Conservation (phyloP, 257 asterid genomes). For the Nemophila menziesii region DNA sequence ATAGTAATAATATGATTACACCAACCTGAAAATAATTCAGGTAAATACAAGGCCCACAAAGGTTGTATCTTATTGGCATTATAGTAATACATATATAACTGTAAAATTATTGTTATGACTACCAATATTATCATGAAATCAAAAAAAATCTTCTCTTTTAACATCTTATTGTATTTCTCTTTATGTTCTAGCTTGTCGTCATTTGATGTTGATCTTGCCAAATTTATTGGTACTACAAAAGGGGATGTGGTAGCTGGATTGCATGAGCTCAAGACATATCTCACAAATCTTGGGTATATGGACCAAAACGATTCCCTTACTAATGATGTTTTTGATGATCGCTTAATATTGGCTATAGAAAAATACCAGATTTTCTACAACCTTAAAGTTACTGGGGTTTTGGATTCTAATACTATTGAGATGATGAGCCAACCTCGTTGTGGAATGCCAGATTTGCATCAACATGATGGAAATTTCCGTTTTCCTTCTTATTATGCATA, state of each 20-base stretch:
- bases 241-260: not conserved
- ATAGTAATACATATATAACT: no score
- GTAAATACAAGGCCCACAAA: no score
- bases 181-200: no score
- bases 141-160: no score
- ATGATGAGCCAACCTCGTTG: constrained; percentile 14
- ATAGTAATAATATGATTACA: no score
- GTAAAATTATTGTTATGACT: no score
- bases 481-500: constrained; percentile 11
- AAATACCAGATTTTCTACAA: not conserved
- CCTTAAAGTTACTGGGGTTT: constrained; percentile 7
- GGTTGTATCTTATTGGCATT: no score
- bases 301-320: not conserved
- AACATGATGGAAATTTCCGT: constrained; percentile 4
- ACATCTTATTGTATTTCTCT: no score
- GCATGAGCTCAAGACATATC: not conserved
- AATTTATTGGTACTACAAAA: not conserved
- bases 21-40: no score
- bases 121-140: no score
- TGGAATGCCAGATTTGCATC: constrained; percentile 11
- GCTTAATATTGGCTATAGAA: not conserved
- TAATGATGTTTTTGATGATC: not conserved
- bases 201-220: not conserved
- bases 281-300: not conserved
- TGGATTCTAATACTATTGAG: constrained; percentile 7